Percentiles rank a stretch among this genome's conserved stretches.
These are phyloP conservation scores for Trypanosomatidae sp. DNA, from an alignment of 208 protist species.

Conservation along the genomic window DNA sequence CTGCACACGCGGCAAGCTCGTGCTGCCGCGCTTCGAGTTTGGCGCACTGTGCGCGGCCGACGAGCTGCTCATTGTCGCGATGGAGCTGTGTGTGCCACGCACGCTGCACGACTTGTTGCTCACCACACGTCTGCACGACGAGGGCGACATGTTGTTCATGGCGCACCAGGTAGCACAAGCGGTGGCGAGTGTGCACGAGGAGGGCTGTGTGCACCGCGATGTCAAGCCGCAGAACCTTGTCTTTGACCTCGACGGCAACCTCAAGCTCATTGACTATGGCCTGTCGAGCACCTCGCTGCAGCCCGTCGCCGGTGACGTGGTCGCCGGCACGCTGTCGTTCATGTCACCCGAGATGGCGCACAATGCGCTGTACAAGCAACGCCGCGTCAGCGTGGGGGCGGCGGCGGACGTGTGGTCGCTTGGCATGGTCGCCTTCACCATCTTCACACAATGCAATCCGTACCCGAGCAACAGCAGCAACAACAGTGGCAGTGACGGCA, in stretches of 20 bases:
- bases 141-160: conserved; percentile 86
- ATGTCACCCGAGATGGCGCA: conserved; percentile 89
- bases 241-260: conserved; percentile 77
- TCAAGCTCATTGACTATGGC: conserved; percentile 89
- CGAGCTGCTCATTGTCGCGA: conserved; percentile 73
- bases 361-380: conserved; percentile 72
- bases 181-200: conserved; percentile 82
- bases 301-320: conserved; percentile 70
- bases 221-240: conserved; percentile 89
- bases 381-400: conserved; percentile 67
- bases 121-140: conserved; percentile 50
- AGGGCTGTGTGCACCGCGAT: conserved; percentile 84
- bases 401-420: conserved; percentile 77
- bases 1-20: conserved; percentile 72
- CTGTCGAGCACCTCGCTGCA: conserved; percentile 56
- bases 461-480: conserved; percentile 24
- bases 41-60: conserved; percentile 66
- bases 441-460: conserved; percentile 80
- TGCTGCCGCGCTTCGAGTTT: conserved; percentile 82
- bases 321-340: conserved; percentile 85
- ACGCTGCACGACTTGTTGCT: conserved; percentile 84
- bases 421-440: conserved; percentile 84
- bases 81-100: conserved; percentile 80
- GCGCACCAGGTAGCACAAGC: conserved; percentile 78
- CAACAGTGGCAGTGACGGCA: not conserved